Evolutionary conservation across 306 rosid genomes (phyloP).

Genomic region (Senna siamea): DNA sequence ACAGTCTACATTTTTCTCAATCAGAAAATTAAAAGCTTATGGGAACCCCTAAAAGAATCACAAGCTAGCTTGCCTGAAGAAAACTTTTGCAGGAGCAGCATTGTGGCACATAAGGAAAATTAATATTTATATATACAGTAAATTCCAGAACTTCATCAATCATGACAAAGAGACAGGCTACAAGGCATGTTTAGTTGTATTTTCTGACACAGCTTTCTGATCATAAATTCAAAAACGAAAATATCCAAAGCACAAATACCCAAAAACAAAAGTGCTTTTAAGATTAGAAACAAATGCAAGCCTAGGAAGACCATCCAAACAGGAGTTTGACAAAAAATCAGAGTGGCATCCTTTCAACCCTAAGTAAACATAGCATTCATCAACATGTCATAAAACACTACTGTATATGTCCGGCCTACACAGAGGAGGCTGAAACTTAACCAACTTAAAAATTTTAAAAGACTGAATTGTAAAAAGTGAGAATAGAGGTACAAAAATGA

Average conservation of each 20-base stretch:
- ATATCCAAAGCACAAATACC: slow-evolving; percentile 20
- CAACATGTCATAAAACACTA: neutral
- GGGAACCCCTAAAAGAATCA: slow-evolving; percentile 8
- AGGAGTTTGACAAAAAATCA: neutral
- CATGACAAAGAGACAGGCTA: slow-evolving; percentile 1
- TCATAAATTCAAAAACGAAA: neutral
- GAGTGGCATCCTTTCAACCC: neutral
- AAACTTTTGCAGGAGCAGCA: slow-evolving; percentile 13
- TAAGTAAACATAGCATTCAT: neutral
- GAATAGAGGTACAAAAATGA: no score
- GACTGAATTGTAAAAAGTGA: neutral
- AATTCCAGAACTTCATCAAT: slow-evolving; percentile 6
- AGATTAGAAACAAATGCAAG: neutral
- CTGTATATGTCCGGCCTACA: neutral
- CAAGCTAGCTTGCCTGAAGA: slow-evolving; percentile 23
- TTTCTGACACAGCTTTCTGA: neutral
- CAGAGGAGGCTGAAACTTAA: neutral
- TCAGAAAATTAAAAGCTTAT: slow-evolving; percentile 11
- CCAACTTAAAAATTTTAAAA: neutral
- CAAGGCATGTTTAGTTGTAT: neutral
- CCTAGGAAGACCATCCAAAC: neutral
- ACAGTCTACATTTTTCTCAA: slow-evolving; percentile 17
- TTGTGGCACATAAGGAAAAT: neutral
- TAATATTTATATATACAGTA: slow-evolving; percentile 1
- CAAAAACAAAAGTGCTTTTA: slow-evolving; percentile 6